Evolutionary conservation across 495 filamentous ascomycete genomes (phyloP).

Genomic region (Cercophora newfieldiana): DNA sequence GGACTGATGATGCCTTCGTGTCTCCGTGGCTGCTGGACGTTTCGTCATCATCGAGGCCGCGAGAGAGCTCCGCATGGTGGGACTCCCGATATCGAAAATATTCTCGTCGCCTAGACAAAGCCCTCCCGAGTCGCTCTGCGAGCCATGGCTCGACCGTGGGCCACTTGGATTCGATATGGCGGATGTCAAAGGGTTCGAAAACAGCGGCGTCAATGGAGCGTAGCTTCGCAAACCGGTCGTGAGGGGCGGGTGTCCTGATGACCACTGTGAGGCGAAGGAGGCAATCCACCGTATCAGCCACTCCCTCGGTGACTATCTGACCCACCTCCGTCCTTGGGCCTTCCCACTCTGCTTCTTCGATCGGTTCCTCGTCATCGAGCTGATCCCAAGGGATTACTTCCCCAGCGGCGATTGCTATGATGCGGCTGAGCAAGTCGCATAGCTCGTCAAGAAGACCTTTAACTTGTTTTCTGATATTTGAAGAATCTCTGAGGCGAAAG

Average conservation of each 20-base stretch:
- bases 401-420: neutral
- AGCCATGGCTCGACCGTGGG: slow-evolving; percentile 15
- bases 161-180: neutral
- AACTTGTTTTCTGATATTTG: slow-evolving; percentile 39
- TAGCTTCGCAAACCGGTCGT: slow-evolving; percentile 15
- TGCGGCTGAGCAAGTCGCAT: neutral
- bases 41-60: slow-evolving; percentile 1
- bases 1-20: slow-evolving; percentile 9
- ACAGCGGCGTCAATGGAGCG: slow-evolving; percentile 1
- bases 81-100: slow-evolving; percentile 42
- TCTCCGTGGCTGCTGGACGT: slow-evolving; percentile 1
- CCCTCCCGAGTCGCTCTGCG: slow-evolving; percentile 38
- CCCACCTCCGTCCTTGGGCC: slow-evolving; percentile 6
- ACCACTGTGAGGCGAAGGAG: slow-evolving; percentile 16
- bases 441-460: slow-evolving; percentile 33
- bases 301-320: slow-evolving; percentile 9
- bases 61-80: slow-evolving; percentile 38
- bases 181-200: slow-evolving; percentile 5
- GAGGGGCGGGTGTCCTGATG: slow-evolving; percentile 24
- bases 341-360: neutral
- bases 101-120: slow-evolving; percentile 40
- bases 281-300: slow-evolving; percentile 11
- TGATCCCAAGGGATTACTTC: slow-evolving; percentile 7
- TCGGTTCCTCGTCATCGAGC: slow-evolving; percentile 7
- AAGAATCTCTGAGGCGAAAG: slow-evolving; percentile 45